phyloP scores from a whole-genome alignment of 2,329 filamentous ascomycete genomes.

The Alternaria gaisen region DNA sequence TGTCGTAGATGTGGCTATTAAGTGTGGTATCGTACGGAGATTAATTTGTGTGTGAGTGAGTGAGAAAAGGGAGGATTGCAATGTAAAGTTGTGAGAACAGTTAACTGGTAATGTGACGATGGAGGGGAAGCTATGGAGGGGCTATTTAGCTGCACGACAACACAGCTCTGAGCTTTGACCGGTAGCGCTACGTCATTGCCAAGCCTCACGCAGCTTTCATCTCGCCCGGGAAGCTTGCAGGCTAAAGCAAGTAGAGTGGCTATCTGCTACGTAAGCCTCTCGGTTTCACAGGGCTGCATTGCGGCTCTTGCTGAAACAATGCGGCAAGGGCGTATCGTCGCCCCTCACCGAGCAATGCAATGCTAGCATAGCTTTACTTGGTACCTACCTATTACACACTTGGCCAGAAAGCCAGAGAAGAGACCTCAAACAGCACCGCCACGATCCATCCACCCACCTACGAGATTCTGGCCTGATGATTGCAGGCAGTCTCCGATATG shows the following conservation, averaged over 20 bases:
- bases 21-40: background rate
- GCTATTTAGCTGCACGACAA: constrained; percentile 29
- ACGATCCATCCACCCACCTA: too few species aligned
- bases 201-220: constrained; percentile 20
- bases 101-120: background rate
- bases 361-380: background rate
- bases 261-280: constrained; percentile 6
- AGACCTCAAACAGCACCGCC: too few species aligned
- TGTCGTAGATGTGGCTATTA: background rate
- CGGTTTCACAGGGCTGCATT: background rate
- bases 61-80: background rate
- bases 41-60: background rate
- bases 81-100: too few species aligned
- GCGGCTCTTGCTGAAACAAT: constrained; percentile 30
- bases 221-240: background rate
- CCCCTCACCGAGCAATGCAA: background rate
- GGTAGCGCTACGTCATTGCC: constrained; percentile 43
- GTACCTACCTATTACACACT: too few species aligned
- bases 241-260: background rate
- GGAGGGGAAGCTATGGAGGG: constrained; percentile 45
- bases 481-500: too few species aligned
- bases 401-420: too few species aligned
- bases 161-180: constrained; percentile 34
- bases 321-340: background rate
- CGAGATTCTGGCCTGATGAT: too few species aligned